Evolutionary conservation across 768 basidiomycete genomes (phyloP), one percentile per base, ranked within the genome.

Genomic region (Macrolepiota fuliginosa): DNA sequence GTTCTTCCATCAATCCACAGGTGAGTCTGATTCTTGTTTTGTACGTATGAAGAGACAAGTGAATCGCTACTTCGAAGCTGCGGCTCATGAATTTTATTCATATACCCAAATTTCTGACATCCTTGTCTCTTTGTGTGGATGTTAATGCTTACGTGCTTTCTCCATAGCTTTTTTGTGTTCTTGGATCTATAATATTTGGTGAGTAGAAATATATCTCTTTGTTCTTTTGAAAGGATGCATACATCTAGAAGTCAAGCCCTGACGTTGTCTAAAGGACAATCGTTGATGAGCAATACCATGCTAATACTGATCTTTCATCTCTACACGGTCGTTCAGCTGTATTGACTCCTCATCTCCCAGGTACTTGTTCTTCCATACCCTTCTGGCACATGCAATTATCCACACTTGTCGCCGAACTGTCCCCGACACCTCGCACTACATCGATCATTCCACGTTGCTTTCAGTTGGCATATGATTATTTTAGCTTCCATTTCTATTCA

Each of bases 101-200:
- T 83, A 93, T 92, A 93, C 91, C 91, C 91, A 92, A 93, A 92
- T 93, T 92, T 92, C 91, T 78, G 91, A 92, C 81, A 77, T 67
- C 74, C 71, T 66, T 54, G 54, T 63, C 42, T 59, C 42, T 37
- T 62, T 61, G 45, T 50, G n/a, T 52, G 10, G 49, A 24, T 27
- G 15, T 4, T 9, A 17, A 32, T 53, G 27, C 47, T 59, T 56
- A 50, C 63, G 55, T 46, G 62, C 52, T 40, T 55, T 49, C 39
- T 11, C 64, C 58, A 65, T 68, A 50, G 66, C 37, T 50, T 54
- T 35, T 46, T 56, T 51, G 53, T 55, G 64, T 63, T 63, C 9
- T 65, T 54, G 53, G 46, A 22, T 37, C 17, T 32, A 51, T 40
- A 40, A 51, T 29, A 27, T 53, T 57, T 15, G 49, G 51, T 61